Base-by-base conservation (phyloP, 176 grass and related monocot genomes). In the Echinochloa phyllopogon region DNA sequence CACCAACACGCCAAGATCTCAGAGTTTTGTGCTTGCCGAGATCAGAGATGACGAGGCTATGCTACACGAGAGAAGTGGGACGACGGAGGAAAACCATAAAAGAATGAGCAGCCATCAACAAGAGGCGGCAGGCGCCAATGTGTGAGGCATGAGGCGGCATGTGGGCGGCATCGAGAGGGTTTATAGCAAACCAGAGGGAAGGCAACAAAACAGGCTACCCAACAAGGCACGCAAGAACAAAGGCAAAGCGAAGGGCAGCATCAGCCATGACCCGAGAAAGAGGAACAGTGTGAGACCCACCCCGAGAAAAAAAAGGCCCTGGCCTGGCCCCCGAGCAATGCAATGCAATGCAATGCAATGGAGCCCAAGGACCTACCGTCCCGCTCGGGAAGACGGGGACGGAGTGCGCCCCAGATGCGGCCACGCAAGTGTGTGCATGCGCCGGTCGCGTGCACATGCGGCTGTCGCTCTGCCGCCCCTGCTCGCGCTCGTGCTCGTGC, bases 201-300 rank as follows among this genome's bases (percentile, higher is more conserved):
- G 84, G 89, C 75, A 75, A 87, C 80, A 75, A 87, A 78, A 83
- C 64, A 78, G 57, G 66, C 20, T 83, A 87, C 12, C 58, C 66
- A 89, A 73, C 59, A 94, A 83, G 57, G 48, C 61, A 67, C 82
- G 52, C 78, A 83, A 39, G 83, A 94, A 73, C 88, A 90, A 88
- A 83, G 64, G 81, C 86, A 67, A 64, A 60, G 82, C 82, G 7
- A 65, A 68, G 84, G 62, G 84, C 48, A n/a, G 75, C 87, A 18
- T 49, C 72, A 82, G 75, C 79, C 69, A 74, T 86, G 82, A 72
- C 82, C 76, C 78, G 68, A 44, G 84, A 87, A 90, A 84, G 89
- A 90, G 80, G 68, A 90, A 75, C 80, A 90, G 41, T 53, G 29
- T 79, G 66, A 74, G 84, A 83, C 89, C 80, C 85, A 87, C 89